These are phyloP conservation scores for Thymus mandschuricus DNA, from an alignment of 257 asterid genomes.

Conservation along the genomic window DNA sequence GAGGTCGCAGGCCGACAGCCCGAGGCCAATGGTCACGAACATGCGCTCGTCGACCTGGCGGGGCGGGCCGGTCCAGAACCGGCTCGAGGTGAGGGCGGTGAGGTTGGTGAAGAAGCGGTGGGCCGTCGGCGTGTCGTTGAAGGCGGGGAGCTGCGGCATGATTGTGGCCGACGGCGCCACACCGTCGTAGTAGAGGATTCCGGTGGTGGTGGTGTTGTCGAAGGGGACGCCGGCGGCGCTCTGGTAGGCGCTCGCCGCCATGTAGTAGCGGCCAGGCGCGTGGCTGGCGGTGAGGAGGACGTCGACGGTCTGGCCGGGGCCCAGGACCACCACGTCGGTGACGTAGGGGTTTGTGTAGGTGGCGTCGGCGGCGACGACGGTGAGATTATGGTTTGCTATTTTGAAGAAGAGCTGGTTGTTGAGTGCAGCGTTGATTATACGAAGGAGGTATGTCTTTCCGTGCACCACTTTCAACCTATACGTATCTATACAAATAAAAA, in stretches of 20 bases:
- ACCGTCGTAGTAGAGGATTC: conserved; percentile 47
- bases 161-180: conserved; percentile 38
- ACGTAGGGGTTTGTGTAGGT: conserved; percentile 62
- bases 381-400: conserved; percentile 65
- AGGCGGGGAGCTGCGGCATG: conserved; percentile 70
- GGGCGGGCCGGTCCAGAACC: conserved; percentile 60
- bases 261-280: conserved; percentile 57
- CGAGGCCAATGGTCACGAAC: conserved; percentile 68
- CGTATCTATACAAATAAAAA: conserved; percentile 39
- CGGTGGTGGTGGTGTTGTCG: conserved; percentile 62
- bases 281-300: conserved; percentile 63
- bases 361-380: conserved; percentile 72
- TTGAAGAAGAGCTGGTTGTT: conserved; percentile 62
- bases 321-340: conserved; percentile 66
- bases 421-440: conserved; percentile 83
- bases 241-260: conserved; percentile 64
- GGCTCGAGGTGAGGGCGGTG: conserved; percentile 56
- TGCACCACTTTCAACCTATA: conserved; percentile 44
- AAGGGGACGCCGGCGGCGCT: conserved; percentile 39
- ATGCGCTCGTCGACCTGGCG: conserved; percentile 48
- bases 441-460: conserved; percentile 71
- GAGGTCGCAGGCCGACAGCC: conserved; percentile 47
- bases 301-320: conserved; percentile 78
- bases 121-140: conserved; percentile 76
- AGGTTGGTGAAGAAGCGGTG: conserved; percentile 52